Evolutionary conservation across 306 rosid species (phyloP).

Genomic region (Trichosanthes truncata): DNA sequence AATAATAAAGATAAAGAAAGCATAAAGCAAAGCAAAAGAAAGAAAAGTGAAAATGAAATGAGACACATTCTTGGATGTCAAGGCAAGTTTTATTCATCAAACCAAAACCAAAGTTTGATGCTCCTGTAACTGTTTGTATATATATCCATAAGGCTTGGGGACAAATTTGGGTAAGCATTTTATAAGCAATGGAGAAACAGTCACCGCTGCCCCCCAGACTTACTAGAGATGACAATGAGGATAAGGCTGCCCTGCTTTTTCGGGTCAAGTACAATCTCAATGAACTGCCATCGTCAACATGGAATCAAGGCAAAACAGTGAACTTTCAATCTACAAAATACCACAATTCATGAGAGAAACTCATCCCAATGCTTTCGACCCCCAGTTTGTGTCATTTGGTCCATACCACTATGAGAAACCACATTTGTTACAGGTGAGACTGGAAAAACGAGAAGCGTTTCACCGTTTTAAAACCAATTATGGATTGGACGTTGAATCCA

Average conservation of each 20-base stretch:
- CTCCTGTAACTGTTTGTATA: background rate
- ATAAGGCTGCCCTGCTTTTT: background rate
- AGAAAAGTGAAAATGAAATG: too few relatives aligned
- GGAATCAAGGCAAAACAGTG: background rate
- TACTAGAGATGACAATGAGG: background rate
- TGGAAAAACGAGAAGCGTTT: conserved; percentile 36
- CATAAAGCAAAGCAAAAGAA: too few relatives aligned
- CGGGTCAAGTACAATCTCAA: background rate
- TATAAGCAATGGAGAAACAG: background rate
- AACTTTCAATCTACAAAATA: conserved; percentile 27
- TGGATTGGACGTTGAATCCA: conserved; percentile 7
- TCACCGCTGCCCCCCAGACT: background rate
- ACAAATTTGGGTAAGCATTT: background rate
- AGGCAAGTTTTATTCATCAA: background rate
- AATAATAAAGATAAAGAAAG: too few relatives aligned
- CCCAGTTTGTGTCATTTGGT: conserved; percentile 46
- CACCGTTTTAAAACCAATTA: conserved; percentile 22
- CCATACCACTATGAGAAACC: conserved; percentile 29
- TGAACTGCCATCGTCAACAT: background rate
- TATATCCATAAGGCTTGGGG: background rate
- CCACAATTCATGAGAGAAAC: conserved; percentile 17
- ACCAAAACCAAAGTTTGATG: background rate
- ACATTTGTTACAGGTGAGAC: conserved; percentile 18
- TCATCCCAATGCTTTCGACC: conserved; percentile 24
- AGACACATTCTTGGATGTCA: too few relatives aligned